Base-by-base conservation (phyloP, 2,329 filamentous ascomycete species). In the Penicillium sp. region DNA sequence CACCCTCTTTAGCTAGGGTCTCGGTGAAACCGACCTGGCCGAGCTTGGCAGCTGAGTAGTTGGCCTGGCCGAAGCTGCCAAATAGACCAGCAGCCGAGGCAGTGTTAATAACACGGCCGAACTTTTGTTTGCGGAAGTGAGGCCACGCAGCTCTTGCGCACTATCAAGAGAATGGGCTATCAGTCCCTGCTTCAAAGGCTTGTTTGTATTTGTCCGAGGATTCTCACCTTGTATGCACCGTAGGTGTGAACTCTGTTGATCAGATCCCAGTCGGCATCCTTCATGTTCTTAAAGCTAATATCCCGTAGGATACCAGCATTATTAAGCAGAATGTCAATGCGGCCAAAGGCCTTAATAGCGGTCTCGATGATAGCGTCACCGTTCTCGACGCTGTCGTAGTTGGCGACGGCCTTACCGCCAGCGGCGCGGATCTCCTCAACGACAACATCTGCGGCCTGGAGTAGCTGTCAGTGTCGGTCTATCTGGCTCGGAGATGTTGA, bases 241-340 rank as follows among this genome's bases (percentile, higher is more conserved):
- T 86, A 89, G 67, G 97, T 86, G 77, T 99, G 93, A 55, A 97
- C 93, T 73, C 86, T 88, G 77, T 93, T 90, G 72, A 97, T 89
- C 65, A 97, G 79, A 72, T 99, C 93, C 94, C 94, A 99, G 75
- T 99, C 94, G 71, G 88, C 78, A 74, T 99, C 94, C 75, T 88
- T 94, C 85, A 97, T 95, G 79, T 97, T 97, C 84, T 96, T 96
- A 81, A 99, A 97, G 82, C 90, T 93, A 71, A 97, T 76, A 78
- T 97, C 92, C 58, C 93, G 88, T 57, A 96, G 82, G 71, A 97
- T 97, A 70, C 94, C 93, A 58, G 94, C 94, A 72, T 97, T 99
- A 83, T 99, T 99, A 78, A 99, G 88, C 67, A 99, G 86, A 61
- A 99, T 80, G 75, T 99, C 93, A 76, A 99, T 85, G 68, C 93